phyloP scores from a whole-genome alignment of 2,329 filamentous ascomycete genomes.

The Penicillium nordicum region DNA sequence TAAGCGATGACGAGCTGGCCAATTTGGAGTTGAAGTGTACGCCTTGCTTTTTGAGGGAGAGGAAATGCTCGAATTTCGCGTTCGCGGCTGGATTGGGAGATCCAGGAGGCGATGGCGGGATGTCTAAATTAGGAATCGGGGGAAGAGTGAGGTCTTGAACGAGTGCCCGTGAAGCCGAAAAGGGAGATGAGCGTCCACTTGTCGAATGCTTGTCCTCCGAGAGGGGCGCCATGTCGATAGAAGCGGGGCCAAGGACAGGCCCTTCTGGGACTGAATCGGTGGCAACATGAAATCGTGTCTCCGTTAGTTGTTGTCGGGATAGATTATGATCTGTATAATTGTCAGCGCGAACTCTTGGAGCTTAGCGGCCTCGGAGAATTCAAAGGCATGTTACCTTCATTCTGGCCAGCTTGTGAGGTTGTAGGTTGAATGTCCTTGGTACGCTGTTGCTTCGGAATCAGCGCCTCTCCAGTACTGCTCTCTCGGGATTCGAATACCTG shows the following conservation, averaged over 20 bases:
- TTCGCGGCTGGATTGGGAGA: constrained; percentile 46
- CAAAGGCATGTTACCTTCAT: constrained; percentile 5
- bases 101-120: constrained; percentile 47
- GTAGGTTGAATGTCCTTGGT: neutral
- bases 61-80: constrained; percentile 59
- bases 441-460: neutral
- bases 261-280: constrained; percentile 20
- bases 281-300: neutral
- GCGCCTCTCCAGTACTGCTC: accelerated
- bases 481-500: constrained; percentile 22
- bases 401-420: constrained; percentile 1
- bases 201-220: constrained; percentile 10
- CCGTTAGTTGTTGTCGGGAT: neutral
- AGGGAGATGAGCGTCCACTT: constrained; percentile 43
- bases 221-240: constrained; percentile 22
- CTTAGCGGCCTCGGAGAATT: neutral
- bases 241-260: constrained; percentile 38
- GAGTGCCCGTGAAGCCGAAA: constrained; percentile 47
- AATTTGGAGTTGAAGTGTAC: constrained; percentile 64
- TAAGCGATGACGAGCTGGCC: constrained; percentile 54
- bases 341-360: neutral
- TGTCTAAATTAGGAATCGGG: constrained; percentile 44
- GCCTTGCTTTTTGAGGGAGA: constrained; percentile 59
- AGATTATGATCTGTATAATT: constrained; percentile 2
- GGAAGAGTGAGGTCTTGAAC: constrained; percentile 57